These are phyloP conservation scores for Leccinum imitatum DNA, from an alignment of 768 basidiomycete genomes.

Conservation along the genomic window DNA sequence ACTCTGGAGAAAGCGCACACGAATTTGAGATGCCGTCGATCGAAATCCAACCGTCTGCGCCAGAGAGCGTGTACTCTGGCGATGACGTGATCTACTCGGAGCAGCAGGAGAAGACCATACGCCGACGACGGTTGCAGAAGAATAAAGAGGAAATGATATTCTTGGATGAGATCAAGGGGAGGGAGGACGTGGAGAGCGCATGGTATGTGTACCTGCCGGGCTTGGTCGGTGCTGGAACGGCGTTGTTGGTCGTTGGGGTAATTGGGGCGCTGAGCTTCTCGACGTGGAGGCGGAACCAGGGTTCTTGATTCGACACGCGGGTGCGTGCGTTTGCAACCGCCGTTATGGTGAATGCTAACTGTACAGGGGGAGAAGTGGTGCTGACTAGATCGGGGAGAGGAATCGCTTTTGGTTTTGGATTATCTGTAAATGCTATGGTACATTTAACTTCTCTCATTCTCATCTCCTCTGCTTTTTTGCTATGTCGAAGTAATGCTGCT, in stretches of 20 bases:
- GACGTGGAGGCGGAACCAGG: conserved; percentile 63
- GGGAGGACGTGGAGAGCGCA: conserved; percentile 62
- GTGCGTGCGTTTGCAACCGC: background rate
- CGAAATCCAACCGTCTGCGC: conserved; percentile 40
- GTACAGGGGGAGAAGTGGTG: background rate
- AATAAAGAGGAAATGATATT: conserved; percentile 58
- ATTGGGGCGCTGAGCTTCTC: conserved; percentile 79
- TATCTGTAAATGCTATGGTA: conserved; percentile 16
- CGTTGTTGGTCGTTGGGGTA: conserved; percentile 73
- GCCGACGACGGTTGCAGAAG: conserved; percentile 42
- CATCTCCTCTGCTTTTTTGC: conserved; percentile 5
- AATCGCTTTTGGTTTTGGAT: background rate
- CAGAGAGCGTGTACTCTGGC: conserved; percentile 29
- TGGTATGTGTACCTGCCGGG: conserved; percentile 84
- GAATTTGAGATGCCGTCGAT: conserved; percentile 71
- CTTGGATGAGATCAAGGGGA: conserved; percentile 43
- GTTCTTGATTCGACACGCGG: conserved; percentile 39
- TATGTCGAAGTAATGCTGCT: conserved; percentile 14
- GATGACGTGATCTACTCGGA: conserved; percentile 31
- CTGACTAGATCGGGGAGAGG: background rate
- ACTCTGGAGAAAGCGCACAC: conserved; percentile 29
- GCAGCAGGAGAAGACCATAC: conserved; percentile 33
- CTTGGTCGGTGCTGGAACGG: conserved; percentile 81
- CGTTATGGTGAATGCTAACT: background rate
- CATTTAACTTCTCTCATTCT: conserved; percentile 6